A percentile compares a stretch with the other conserved stretches of the same genome.
These are phyloP conservation scores for Aegilops sharonensis DNA, from an alignment of 176 grass and related monocot genomes.

Conservation along the genomic window DNA sequence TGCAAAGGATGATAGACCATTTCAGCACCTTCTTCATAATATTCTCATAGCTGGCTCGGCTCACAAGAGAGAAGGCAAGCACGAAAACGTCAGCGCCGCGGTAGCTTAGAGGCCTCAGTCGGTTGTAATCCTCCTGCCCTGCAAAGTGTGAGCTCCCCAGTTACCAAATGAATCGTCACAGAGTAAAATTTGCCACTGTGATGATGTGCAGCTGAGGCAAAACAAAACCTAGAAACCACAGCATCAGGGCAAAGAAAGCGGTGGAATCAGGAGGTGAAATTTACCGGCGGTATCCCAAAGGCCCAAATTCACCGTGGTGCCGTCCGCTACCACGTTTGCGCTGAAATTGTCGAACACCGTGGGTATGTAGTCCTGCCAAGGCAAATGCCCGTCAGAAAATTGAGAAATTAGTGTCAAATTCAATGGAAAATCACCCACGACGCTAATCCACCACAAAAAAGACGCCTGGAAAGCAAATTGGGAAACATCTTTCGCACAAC, in stretches of 20 bases:
- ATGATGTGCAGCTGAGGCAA: not conserved
- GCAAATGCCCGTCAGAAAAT: not conserved
- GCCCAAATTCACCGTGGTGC: constrained; percentile 90
- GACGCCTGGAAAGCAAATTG: not conserved
- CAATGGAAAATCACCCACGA: not conserved
- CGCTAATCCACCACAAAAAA: not conserved
- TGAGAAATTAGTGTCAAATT: not conserved
- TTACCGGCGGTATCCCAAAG: constrained; percentile 99
- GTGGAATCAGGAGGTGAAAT: not conserved
- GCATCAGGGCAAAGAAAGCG: not conserved
- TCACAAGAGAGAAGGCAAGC: constrained; percentile 95
- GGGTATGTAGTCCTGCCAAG: constrained; percentile 86
- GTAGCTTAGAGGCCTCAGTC: constrained; percentile 94
- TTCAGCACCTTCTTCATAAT: constrained; percentile 85
- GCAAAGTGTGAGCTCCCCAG: constrained; percentile 20
- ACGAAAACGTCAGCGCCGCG: constrained; percentile 96
- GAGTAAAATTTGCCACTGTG: not conserved
- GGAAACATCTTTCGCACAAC: not conserved
- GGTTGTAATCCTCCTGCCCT: constrained; percentile 99
- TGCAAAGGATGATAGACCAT: not conserved
- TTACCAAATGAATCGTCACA: not conserved
- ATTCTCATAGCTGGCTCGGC: constrained; percentile 98
- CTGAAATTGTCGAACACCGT: constrained; percentile 99
- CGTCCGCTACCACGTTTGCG: constrained; percentile 82
- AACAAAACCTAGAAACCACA: not conserved